Evolutionary conservation across 2,329 filamentous ascomycete species (phyloP), one percentile per base, ranked within the genome.

Genomic region (Mycosphaerella sp.): DNA sequence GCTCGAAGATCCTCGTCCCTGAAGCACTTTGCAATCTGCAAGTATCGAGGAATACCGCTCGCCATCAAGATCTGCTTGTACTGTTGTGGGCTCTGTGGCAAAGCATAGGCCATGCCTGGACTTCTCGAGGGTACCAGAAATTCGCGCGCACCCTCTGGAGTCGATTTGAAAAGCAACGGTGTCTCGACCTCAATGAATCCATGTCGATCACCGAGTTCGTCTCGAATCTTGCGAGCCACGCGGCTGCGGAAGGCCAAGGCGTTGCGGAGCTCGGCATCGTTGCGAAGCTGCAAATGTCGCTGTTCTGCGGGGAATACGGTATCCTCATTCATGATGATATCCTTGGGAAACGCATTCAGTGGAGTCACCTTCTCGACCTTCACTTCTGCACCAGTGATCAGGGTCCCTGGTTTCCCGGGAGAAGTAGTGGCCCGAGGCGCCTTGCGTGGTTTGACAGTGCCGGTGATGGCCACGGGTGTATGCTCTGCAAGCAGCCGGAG

Each of bases 21-120:
- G 72, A 96, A 98, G 67, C 93, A 98, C 59, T 84, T 85, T 1
- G 93, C 95, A 73, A 96, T 89, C 65, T 98, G 93, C 70, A 86
- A 95, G 69, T 98, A 98, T 40, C 80, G 82, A 1, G 78, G 74
- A 9, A 96, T 80, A 0, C 92, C 92, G 57, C 87, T 87, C 0
- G 90, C 88, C 90, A 98, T 97, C 41, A 98, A 79, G 1, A 96
- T 88, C 73, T 98, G 93, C 73, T 98, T 98, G 69, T 97, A 98
- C 70, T 98, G 93, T 70, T 98, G 93, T 0, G 93, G 93, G 61
- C 92, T 97, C 69, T 98, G 95, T 0, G 91, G 91, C 17, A 98
- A 76, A 7, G 93, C 93, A 70, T 97, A 98, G 3, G 89, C 90
- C 56, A 84, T 75, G 0, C 89, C 89, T 1, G 78, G 78, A 36